A percentile compares a stretch with the other conserved stretches of the same genome.
Conservation (phyloP, 257 asterid species). For the Jacaranda mimosifolia region DNA sequence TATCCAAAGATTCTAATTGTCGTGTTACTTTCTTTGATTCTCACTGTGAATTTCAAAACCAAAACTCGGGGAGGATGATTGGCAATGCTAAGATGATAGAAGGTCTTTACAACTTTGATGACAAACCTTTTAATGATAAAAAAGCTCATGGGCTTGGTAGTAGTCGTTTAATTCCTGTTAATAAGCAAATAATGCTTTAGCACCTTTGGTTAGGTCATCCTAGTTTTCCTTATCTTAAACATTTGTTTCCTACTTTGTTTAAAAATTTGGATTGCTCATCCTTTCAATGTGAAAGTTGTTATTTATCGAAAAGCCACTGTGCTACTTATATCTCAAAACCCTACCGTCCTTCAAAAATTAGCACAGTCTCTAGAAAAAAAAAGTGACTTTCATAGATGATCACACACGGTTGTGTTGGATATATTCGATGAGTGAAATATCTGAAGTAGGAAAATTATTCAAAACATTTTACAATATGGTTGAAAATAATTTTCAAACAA, state of each 20-base stretch:
- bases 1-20: constrained; percentile 18
- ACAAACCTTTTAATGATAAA: background rate
- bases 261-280: too few relatives aligned
- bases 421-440: background rate
- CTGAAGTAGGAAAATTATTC: background rate
- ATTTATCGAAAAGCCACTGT: too few relatives aligned
- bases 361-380: too few relatives aligned
- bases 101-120: background rate
- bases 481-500: background rate
- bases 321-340: too few relatives aligned
- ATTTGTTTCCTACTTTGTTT: too few relatives aligned
- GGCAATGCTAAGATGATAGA: constrained; percentile 15
- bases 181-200: background rate
- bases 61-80: background rate
- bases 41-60: constrained; percentile 8
- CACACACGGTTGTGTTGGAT: background rate
- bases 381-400: too few relatives aligned
- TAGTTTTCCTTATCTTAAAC: background rate
- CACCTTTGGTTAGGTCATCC: background rate
- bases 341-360: too few relatives aligned
- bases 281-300: too few relatives aligned
- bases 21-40: background rate
- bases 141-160: background rate
- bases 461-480: background rate
- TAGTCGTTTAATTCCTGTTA: background rate